A percentile compares a stretch with the other conserved stretches of the same genome.
Conservation (phyloP, 805 yeast genomes). For the Kodamaea hsintzibuensis region DNA sequence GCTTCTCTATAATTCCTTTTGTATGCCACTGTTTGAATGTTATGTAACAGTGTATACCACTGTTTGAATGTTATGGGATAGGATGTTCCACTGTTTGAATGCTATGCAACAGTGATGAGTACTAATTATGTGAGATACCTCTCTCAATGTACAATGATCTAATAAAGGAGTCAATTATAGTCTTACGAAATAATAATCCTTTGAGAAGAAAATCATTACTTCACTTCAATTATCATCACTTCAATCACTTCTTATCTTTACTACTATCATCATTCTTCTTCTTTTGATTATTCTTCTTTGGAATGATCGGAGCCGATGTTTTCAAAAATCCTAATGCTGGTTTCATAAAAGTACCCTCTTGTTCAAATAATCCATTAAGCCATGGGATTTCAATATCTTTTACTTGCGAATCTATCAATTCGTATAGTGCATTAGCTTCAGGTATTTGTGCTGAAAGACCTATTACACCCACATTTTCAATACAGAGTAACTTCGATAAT, state of each 20-base stretch:
- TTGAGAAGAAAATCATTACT: no score
- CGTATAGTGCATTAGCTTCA: slow-evolving; percentile 30
- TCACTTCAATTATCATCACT: not conserved
- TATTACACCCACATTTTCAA: slow-evolving; percentile 30
- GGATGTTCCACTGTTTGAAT: no score
- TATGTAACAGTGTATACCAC: no score
- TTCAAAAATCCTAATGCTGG: slow-evolving; percentile 45
- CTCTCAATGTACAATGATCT: no score
- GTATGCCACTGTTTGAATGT: no score
- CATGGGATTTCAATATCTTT: slow-evolving; percentile 46
- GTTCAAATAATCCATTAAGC: slow-evolving; percentile 36
- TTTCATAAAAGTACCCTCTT: slow-evolving; percentile 20
- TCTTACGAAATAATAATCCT: no score
- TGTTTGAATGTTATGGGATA: no score
- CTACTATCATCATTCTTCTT: slow-evolving; percentile 12
- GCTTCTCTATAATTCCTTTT: no score
- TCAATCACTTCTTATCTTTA: not conserved
- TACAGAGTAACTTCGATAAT: slow-evolving; percentile 32
- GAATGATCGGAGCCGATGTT: slow-evolving; percentile 47
- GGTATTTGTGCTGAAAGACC: slow-evolving; percentile 32
- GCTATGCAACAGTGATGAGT: no score
- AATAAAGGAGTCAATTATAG: no score
- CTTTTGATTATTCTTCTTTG: slow-evolving; percentile 23
- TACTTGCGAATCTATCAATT: slow-evolving; percentile 29
- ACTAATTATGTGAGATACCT: no score